Conservation (phyloP, 208 protist genomes). For the Leishmania tarentolae region DNA sequence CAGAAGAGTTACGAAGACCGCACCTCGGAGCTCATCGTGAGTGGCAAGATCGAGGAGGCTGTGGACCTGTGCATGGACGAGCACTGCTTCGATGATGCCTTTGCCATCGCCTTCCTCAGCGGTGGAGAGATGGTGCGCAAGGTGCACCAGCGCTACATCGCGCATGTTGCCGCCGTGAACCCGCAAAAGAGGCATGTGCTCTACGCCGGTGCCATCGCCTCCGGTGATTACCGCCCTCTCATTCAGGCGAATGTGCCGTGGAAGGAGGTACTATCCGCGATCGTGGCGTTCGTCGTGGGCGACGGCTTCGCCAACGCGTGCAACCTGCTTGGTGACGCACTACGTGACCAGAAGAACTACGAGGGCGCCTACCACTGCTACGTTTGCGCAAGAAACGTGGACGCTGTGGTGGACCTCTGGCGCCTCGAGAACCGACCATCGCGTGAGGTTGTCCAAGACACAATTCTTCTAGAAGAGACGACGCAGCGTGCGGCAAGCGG, state of each 20-base stretch:
- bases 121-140: constrained; percentile 58
- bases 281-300: constrained; percentile 63
- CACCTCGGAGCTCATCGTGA: constrained; percentile 56
- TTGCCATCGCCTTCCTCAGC: constrained; percentile 69
- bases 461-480: constrained; percentile 69
- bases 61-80: constrained; percentile 75
- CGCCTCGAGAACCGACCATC: constrained; percentile 44
- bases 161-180: constrained; percentile 34
- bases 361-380: constrained; percentile 80
- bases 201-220: constrained; percentile 68
- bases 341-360: constrained; percentile 49
- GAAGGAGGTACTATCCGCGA: constrained; percentile 74
- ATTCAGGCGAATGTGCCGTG: constrained; percentile 54
- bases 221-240: constrained; percentile 62
- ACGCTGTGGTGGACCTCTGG: constrained; percentile 71
- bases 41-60: constrained; percentile 67
- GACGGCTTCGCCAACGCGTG: constrained; percentile 71
- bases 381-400: constrained; percentile 76
- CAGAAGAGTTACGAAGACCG: constrained; percentile 70
- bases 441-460: constrained; percentile 57
- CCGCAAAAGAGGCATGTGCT: constrained; percentile 68
- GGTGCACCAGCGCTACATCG: constrained; percentile 68
- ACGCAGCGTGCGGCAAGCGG: constrained; percentile 46
- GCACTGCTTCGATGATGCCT: constrained; percentile 75
- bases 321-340: constrained; percentile 58